Percentiles rank a stretch among this genome's conserved stretches.
Evolutionary conservation across 108 stramenopile genomes (phyloP).

Genomic region (Skeletonema tropicum): DNA sequence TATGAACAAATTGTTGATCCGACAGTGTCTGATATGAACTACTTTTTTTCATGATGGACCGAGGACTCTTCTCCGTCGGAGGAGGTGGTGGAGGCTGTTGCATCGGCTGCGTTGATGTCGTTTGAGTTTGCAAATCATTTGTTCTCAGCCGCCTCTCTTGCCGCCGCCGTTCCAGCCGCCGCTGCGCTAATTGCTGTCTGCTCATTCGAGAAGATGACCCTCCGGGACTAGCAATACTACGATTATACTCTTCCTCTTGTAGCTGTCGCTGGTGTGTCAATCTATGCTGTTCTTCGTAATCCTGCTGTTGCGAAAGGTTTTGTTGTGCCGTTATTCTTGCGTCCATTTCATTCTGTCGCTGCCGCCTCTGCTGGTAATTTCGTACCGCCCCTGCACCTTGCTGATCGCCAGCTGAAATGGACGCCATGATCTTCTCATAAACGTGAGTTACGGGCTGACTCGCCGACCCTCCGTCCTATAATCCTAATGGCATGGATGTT

Average conservation of each 20-base stretch:
- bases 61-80: background rate
- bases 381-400: background rate
- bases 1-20: constrained; percentile 6
- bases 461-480: no score
- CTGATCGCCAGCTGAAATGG: background rate
- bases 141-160: background rate
- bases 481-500: no score
- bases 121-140: background rate
- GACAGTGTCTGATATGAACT: background rate
- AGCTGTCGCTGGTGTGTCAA: background rate
- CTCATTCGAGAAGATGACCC: background rate
- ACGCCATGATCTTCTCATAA: background rate
- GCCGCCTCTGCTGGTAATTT: constrained; percentile 5
- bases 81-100: background rate
- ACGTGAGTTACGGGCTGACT: no score
- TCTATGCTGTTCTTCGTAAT: background rate
- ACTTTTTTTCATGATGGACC: background rate
- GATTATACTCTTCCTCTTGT: background rate
- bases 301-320: background rate
- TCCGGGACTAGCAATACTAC: background rate
- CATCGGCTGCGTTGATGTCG: background rate
- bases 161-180: background rate
- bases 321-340: constrained; percentile 7
- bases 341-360: constrained; percentile 5
- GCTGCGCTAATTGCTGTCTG: background rate